Evolutionary conservation across 495 filamentous ascomycete species (phyloP).

Genomic region (Umbilicaria muhlenbergii): DNA sequence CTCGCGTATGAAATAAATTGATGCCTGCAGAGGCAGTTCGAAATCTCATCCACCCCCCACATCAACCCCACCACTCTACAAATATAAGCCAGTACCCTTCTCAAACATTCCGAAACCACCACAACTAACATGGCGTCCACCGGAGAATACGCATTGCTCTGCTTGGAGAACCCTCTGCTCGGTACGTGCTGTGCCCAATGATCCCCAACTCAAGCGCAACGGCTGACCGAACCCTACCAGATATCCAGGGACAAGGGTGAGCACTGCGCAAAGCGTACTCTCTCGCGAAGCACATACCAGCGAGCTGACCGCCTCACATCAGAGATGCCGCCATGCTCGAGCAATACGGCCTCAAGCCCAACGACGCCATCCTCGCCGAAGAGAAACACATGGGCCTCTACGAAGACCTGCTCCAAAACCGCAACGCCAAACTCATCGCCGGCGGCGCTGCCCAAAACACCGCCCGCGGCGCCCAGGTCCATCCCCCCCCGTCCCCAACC

Average conservation of each 20-base stretch:
- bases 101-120: background rate
- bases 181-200: slow-evolving; percentile 35
- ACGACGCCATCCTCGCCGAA: slow-evolving; percentile 95
- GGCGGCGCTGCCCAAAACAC: slow-evolving; percentile 98
- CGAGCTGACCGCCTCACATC: background rate
- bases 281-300: background rate
- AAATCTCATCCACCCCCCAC: background rate
- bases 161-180: slow-evolving; percentile 91
- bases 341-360: slow-evolving; percentile 84
- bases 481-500: background rate
- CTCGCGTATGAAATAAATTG: too few relatives aligned
- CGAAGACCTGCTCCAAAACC: slow-evolving; percentile 77
- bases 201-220: background rate
- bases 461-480: slow-evolving; percentile 76
- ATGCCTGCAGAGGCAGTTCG: too few relatives aligned
- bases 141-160: slow-evolving; percentile 70
- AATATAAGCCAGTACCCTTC: background rate
- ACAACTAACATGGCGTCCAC: slow-evolving; percentile 45
- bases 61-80: background rate
- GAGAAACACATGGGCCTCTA: slow-evolving; percentile 77
- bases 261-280: slow-evolving; percentile 11
- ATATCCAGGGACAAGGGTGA: slow-evolving; percentile 81
- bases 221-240: slow-evolving; percentile 25
- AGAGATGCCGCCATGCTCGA: slow-evolving; percentile 65
- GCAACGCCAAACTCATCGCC: slow-evolving; percentile 82